phyloP scores from a whole-genome alignment of 208 protist species.

The Blechomonas ayalai region DNA sequence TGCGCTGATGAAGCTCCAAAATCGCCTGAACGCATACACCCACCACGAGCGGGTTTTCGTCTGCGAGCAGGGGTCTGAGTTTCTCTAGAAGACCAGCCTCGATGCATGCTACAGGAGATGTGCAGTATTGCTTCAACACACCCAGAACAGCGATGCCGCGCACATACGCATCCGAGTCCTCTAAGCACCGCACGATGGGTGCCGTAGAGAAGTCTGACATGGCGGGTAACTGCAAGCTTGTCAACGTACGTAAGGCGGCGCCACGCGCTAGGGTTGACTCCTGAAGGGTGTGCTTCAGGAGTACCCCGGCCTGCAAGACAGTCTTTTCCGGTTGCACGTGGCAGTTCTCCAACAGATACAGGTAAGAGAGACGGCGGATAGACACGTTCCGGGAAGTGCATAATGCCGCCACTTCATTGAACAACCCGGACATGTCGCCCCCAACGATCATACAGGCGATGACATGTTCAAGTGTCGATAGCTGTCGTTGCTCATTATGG shows the following conservation, averaged over 20 bases:
- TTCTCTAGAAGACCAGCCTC: slow-evolving; percentile 85
- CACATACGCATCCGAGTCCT: slow-evolving; percentile 97
- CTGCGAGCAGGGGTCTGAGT: slow-evolving; percentile 89
- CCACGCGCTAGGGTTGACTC: slow-evolving; percentile 96
- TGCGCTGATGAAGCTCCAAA: slow-evolving; percentile 36
- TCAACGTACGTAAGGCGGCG: slow-evolving; percentile 98
- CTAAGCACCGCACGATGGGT: slow-evolving; percentile 89
- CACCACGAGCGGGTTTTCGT: slow-evolving; percentile 96
- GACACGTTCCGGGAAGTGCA: slow-evolving; percentile 94
- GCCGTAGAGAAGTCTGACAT: slow-evolving; percentile 97
- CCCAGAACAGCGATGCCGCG: slow-evolving; percentile 96
- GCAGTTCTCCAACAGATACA: slow-evolving; percentile 99
- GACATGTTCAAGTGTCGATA: slow-evolving; percentile 95
- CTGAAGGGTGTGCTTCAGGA: slow-evolving; percentile 93
- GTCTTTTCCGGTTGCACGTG: slow-evolving; percentile 95
- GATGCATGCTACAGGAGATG: slow-evolving; percentile 84
- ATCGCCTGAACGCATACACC: slow-evolving; percentile 94
- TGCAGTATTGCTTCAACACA: slow-evolving; percentile 97
- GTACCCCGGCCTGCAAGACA: slow-evolving; percentile 96
- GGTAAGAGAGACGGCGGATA: slow-evolving; percentile 98
- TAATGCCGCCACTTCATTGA: slow-evolving; percentile 93
- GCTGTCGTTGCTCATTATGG: slow-evolving; percentile 83
- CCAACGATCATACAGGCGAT: slow-evolving; percentile 98
- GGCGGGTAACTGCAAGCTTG: slow-evolving; percentile 94
- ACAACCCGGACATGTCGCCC: slow-evolving; percentile 94